Evolutionary conservation across 176 grass and related monocot species (phyloP).

Genomic region (Cenchrus purpureus): DNA sequence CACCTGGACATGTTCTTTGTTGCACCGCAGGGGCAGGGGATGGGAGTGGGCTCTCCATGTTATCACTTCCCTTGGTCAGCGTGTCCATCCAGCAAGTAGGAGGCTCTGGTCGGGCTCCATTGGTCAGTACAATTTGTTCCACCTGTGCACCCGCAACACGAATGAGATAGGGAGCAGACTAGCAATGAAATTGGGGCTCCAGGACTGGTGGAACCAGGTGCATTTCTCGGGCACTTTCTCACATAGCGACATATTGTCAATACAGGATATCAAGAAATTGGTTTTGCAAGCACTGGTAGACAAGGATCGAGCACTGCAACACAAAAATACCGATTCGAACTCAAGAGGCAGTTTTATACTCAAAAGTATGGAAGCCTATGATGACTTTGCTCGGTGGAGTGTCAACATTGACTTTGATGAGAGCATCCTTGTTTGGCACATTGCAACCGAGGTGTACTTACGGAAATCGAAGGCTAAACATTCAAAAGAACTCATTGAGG

Average conservation of each 20-base stretch:
- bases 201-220: slow-evolving; percentile 35
- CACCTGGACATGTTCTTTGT: slow-evolving; percentile 21
- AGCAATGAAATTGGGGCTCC: slow-evolving; percentile 28
- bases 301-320: slow-evolving; percentile 17
- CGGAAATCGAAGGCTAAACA: slow-evolving; percentile 18
- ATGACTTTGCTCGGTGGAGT: slow-evolving; percentile 41
- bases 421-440: slow-evolving; percentile 45
- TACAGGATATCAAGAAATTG: slow-evolving; percentile 29
- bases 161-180: slow-evolving; percentile 23
- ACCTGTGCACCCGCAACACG: slow-evolving; percentile 28
- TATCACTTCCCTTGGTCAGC: slow-evolving; percentile 32
- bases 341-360: slow-evolving; percentile 50
- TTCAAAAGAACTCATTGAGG: slow-evolving; percentile 26
- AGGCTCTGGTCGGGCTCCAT: slow-evolving; percentile 34
- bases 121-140: slow-evolving; percentile 41
- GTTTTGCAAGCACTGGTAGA: slow-evolving; percentile 27
- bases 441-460: slow-evolving; percentile 27
- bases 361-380: slow-evolving; percentile 32
- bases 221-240: slow-evolving; percentile 35
- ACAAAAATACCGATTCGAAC: slow-evolving; percentile 27
- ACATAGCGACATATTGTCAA: neutral
- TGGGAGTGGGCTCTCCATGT: slow-evolving; percentile 35
- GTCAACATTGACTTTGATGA: slow-evolving; percentile 42
- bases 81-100: slow-evolving; percentile 33
- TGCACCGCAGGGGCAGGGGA: slow-evolving; percentile 19